Percentiles rank a stretch among this genome's conserved stretches.
These are phyloP conservation scores for Annona cherimola DNA, from an alignment of 164 flowering plant genomes.

Conservation along the genomic window DNA sequence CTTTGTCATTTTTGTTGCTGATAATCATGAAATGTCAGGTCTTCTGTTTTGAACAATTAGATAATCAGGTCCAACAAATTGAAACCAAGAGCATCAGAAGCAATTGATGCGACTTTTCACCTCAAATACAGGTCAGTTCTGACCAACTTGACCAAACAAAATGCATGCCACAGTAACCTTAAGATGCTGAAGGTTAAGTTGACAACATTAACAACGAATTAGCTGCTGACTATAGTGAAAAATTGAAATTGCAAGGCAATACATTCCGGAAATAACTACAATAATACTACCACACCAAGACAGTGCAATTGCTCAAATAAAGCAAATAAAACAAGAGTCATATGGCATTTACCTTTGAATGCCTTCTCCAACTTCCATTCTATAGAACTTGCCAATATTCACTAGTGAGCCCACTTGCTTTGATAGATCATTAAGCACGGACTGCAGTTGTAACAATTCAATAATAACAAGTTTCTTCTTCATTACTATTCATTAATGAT, in stretches of 20 bases:
- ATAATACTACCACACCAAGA: background rate
- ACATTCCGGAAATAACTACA: background rate
- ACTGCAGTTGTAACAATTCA: slow-evolving; percentile 36
- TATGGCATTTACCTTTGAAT: slow-evolving; percentile 46
- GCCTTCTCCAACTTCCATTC: slow-evolving; percentile 96
- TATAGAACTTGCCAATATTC: slow-evolving; percentile 60
- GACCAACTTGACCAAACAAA: background rate
- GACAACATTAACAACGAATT: background rate
- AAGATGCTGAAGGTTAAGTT: background rate
- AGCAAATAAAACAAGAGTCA: background rate
- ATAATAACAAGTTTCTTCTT: slow-evolving; percentile 1
- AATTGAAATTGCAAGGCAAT: too few species aligned
- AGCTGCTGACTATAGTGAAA: background rate
- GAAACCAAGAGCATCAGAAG: too few species aligned
- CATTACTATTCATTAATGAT: too few species aligned
- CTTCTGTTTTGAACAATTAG: too few species aligned
- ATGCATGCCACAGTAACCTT: background rate
- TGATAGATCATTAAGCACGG: slow-evolving; percentile 55
- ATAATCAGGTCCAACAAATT: too few species aligned
- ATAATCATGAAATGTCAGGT: too few species aligned
- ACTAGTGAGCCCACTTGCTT: slow-evolving; percentile 82
- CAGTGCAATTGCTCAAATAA: background rate
- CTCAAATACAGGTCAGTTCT: background rate
- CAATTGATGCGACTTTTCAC: too few species aligned
- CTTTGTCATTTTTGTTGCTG: too few species aligned